Evolutionary conservation across 2,329 filamentous ascomycete genomes (phyloP).

Genomic region (Monilinia fructicola): DNA sequence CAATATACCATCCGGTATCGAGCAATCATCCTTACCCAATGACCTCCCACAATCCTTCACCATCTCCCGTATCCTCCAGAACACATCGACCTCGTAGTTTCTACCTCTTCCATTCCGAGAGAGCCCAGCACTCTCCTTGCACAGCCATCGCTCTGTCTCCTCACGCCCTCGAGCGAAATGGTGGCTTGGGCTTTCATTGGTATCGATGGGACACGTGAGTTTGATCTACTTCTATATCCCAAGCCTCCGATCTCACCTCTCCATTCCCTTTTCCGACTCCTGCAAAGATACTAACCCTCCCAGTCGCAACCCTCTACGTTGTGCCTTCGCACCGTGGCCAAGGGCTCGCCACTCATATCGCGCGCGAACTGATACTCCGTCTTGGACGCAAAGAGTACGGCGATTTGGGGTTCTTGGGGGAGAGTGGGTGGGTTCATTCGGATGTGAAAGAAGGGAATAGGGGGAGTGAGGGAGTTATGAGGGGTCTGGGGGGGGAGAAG

Average conservation of each 20-base stretch:
- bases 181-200: conserved; percentile 39
- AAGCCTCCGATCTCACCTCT: neutral
- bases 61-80: conserved; percentile 32
- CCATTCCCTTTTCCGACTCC: too few species aligned
- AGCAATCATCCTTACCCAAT: conserved; percentile 17
- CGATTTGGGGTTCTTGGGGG: conserved; percentile 35
- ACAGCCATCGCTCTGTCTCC: conserved; percentile 34
- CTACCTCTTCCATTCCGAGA: conserved; percentile 36
- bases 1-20: too few species aligned
- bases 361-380: conserved; percentile 29
- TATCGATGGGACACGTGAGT: conserved; percentile 30
- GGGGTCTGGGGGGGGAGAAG: conserved; percentile 31
- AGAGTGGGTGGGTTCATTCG: conserved; percentile 37
- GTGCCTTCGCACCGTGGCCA: conserved; percentile 34
- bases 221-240: neutral
- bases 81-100: conserved; percentile 35
- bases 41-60: conserved; percentile 30
- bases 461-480: conserved; percentile 40
- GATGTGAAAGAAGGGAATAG: conserved; percentile 38
- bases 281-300: conserved; percentile 1
- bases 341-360: conserved; percentile 36
- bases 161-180: conserved; percentile 27
- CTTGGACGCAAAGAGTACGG: conserved; percentile 32
- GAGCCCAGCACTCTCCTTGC: conserved; percentile 31
- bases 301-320: conserved; percentile 38